A percentile compares a stretch with the other conserved stretches of the same genome.
Conservation (phyloP, 2,329 filamentous ascomycete species). For the Seiridium cupressi region DNA sequence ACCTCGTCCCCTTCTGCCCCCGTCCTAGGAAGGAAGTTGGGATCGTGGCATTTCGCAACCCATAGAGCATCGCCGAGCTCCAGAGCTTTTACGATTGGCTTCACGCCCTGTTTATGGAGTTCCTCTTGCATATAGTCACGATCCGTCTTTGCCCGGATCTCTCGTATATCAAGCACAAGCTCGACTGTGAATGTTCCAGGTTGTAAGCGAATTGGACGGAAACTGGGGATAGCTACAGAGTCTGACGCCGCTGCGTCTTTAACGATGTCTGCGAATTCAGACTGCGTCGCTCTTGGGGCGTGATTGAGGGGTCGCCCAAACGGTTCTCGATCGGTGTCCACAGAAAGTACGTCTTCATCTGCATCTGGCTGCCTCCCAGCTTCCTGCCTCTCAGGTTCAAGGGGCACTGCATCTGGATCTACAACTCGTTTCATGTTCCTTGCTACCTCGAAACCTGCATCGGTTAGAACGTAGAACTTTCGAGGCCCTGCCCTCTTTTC, state of each 20-base stretch:
- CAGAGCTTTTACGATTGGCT: conserved; percentile 64
- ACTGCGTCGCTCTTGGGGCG: conserved; percentile 7
- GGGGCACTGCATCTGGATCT: conserved; percentile 14
- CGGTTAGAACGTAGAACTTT: conserved; percentile 65
- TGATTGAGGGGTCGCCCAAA: no score
- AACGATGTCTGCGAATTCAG: conserved; percentile 37
- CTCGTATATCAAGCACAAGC: conserved; percentile 71
- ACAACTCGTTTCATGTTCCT: conserved; percentile 57
- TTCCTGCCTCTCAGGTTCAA: neutral
- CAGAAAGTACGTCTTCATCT: neutral
- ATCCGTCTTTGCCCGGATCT: conserved; percentile 70
- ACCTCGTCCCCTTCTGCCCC: conserved; percentile 67
- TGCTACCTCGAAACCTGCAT: conserved; percentile 76
- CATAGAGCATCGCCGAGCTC: conserved; percentile 76
- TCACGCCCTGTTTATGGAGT: conserved; percentile 63
- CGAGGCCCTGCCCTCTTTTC: conserved; percentile 68
- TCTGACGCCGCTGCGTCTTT: conserved; percentile 30
- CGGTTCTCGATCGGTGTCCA: neutral
- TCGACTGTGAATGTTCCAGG: conserved; percentile 70
- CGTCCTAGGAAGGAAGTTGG: conserved; percentile 50
- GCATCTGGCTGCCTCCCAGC: neutral
- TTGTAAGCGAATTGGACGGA: conserved; percentile 60
- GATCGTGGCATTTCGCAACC: conserved; percentile 71
- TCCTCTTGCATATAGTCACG: conserved; percentile 76
- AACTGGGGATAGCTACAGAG: conserved; percentile 36